A percentile compares a stretch with the other conserved stretches of the same genome.
Evolutionary conservation across 2,329 filamentous ascomycete genomes (phyloP).

Genomic region (Saccharata proteae): DNA sequence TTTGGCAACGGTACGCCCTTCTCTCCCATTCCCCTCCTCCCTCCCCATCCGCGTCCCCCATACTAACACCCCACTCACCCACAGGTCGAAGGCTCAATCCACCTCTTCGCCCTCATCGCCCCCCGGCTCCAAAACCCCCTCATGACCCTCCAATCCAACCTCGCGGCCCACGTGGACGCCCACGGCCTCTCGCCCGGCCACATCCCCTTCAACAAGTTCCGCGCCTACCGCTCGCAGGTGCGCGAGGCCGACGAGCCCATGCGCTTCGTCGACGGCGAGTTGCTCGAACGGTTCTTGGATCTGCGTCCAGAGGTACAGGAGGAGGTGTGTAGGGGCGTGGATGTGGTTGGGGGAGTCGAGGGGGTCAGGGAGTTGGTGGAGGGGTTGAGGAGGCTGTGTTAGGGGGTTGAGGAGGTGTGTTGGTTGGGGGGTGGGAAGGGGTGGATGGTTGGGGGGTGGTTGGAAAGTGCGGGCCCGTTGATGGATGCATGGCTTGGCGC

Average conservation of each 20-base stretch:
- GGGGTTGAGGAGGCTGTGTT: constrained; percentile 38
- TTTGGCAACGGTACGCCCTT: constrained; percentile 61
- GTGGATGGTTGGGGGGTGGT: too few relatives aligned
- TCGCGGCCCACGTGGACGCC: constrained; percentile 54
- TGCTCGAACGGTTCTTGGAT: constrained; percentile 76
- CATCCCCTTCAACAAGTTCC: constrained; percentile 65
- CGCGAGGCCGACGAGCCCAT: constrained; percentile 63
- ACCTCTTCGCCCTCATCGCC: constrained; percentile 73
- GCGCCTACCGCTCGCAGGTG: constrained; percentile 67
- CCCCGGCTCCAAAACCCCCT: constrained; percentile 64
- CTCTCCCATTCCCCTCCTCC: not conserved
- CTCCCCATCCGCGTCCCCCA: not conserved
- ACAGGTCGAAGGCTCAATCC: constrained; percentile 81
- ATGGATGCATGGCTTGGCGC: too few relatives aligned
- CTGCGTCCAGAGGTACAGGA: constrained; percentile 47
- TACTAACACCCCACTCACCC: constrained; percentile 9
- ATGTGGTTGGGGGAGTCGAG: constrained; percentile 47
- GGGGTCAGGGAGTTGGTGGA: constrained; percentile 48
- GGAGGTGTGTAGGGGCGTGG: constrained; percentile 38
- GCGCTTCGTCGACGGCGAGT: constrained; percentile 83
- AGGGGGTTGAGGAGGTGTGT: too few relatives aligned
- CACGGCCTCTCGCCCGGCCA: constrained; percentile 58
- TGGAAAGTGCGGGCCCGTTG: too few relatives aligned
- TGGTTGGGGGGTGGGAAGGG: too few relatives aligned
- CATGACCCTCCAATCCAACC: constrained; percentile 63